These are phyloP conservation scores for Trichoderma reesei DNA, from an alignment of 495 filamentous ascomycete genomes.

Conservation along the genomic window DNA sequence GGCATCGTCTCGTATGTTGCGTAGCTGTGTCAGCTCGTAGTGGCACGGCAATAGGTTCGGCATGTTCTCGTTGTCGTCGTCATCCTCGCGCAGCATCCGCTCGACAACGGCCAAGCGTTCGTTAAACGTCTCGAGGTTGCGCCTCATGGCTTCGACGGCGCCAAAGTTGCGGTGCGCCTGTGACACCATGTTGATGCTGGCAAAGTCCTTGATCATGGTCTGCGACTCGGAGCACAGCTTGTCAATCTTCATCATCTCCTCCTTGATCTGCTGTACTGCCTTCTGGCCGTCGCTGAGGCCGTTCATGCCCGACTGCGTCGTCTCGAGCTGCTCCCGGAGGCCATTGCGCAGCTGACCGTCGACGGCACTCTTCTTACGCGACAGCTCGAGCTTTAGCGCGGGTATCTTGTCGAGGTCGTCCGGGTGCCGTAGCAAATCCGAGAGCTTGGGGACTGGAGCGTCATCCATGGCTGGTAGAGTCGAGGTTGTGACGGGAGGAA, in stretches of 20 bases:
- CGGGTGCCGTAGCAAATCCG: slow-evolving; percentile 62
- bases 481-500: not conserved
- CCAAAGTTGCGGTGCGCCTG: slow-evolving; percentile 92
- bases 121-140: slow-evolving; percentile 76
- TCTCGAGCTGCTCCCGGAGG: slow-evolving; percentile 80
- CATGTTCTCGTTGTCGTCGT: slow-evolving; percentile 76
- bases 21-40: slow-evolving; percentile 80
- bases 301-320: slow-evolving; percentile 83
- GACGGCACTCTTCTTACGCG: slow-evolving; percentile 83
- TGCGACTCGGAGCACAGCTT: slow-evolving; percentile 93
- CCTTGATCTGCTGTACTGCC: slow-evolving; percentile 78
- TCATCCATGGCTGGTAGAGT: slow-evolving; percentile 22
- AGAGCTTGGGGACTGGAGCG: slow-evolving; percentile 54
- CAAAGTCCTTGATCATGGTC: slow-evolving; percentile 92
- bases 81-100: slow-evolving; percentile 66
- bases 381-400: slow-evolving; percentile 82
- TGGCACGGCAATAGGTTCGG: slow-evolving; percentile 82
- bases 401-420: slow-evolving; percentile 92
- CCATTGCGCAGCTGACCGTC: slow-evolving; percentile 82
- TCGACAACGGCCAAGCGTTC: slow-evolving; percentile 64
- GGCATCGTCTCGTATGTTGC: slow-evolving; percentile 89
- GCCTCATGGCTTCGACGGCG: slow-evolving; percentile 83
- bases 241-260: slow-evolving; percentile 97
- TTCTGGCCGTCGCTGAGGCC: slow-evolving; percentile 79
- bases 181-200: slow-evolving; percentile 87